These are phyloP conservation scores for Cytospora leucostoma DNA, from an alignment of 2,329 filamentous ascomycete species.

Conservation along the genomic window DNA sequence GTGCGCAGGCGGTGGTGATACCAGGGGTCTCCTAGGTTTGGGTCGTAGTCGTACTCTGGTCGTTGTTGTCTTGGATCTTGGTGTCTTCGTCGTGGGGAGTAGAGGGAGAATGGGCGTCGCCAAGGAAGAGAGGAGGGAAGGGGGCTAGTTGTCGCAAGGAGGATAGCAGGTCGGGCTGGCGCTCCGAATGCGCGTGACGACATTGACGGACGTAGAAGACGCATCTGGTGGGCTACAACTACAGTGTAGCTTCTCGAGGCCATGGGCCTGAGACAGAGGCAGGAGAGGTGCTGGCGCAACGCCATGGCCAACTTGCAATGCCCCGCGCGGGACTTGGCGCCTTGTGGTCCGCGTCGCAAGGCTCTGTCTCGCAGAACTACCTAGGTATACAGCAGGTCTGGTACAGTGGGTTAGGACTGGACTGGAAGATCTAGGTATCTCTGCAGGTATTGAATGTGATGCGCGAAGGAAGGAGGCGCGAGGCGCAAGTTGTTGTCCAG, in stretches of 20 bases:
- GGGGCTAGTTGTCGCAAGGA: not conserved
- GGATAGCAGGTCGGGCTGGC: not conserved
- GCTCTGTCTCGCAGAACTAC: not conserved
- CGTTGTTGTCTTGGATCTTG: conserved; percentile 13
- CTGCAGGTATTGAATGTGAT: not conserved
- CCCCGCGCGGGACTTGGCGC: not conserved
- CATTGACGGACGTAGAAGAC: not conserved
- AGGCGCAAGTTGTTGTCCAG: not conserved
- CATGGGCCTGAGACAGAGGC: not conserved
- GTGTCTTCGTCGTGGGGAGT: conserved; percentile 13
- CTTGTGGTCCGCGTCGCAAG: not conserved
- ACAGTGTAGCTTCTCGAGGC: not conserved
- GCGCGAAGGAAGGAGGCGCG: not conserved
- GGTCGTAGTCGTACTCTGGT: conserved; percentile 24
- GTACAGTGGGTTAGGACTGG: not conserved
- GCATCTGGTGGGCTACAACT: not conserved
- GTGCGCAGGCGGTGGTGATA: conserved; percentile 32
- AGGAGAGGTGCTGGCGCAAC: conserved; percentile 13
- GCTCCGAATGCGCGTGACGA: not conserved
- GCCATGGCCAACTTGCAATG: conserved; percentile 17
- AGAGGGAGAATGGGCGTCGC: conserved; percentile 28
- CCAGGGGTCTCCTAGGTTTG: conserved; percentile 25
- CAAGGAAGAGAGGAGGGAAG: not conserved
- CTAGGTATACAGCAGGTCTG: not conserved
- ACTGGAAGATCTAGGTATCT: not conserved